Evolutionary conservation across 1,284 basidiomycete species (phyloP).

Genomic region (Cryptococcus jaspeensis): DNA sequence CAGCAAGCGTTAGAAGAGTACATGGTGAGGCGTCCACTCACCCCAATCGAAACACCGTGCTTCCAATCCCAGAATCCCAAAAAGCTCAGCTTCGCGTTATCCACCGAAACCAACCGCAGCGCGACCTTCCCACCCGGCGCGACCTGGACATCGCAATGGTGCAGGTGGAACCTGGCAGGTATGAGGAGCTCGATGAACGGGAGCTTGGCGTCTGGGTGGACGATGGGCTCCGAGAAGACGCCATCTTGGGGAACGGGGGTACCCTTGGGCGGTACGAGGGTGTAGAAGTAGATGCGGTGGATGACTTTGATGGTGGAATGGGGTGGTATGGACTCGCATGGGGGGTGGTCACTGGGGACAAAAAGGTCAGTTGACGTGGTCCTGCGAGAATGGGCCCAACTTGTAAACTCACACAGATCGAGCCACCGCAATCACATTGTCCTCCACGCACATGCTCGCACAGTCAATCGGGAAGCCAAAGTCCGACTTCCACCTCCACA

Average conservation of each 20-base stretch:
- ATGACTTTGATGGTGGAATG: background rate
- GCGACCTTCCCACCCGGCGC: background rate
- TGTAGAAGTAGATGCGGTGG: constrained; percentile 7
- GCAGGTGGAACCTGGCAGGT: constrained; percentile 5
- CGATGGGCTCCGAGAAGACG: background rate
- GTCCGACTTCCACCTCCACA: constrained; percentile 5
- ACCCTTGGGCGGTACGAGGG: background rate
- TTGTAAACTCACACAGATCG: background rate
- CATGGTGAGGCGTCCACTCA: background rate
- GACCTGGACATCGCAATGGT: constrained; percentile 1
- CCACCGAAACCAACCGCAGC: background rate
- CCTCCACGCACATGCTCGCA: background rate
- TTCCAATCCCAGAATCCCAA: constrained; percentile 12
- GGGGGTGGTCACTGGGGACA: constrained; percentile 1
- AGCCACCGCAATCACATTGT: constrained; percentile 8
- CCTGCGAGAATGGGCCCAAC: background rate
- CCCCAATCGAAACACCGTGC: constrained; percentile 5
- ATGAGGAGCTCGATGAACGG: constrained; percentile 4
- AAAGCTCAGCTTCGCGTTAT: background rate
- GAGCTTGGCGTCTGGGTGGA: constrained; percentile 3
- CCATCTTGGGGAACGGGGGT: background rate
- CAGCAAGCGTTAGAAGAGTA: background rate
- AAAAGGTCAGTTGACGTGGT: background rate
- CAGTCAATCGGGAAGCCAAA: background rate
- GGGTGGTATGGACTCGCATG: background rate